Base-by-base conservation (phyloP, 2,329 filamentous ascomycete genomes). In the Colletotrichum lupini region DNA sequence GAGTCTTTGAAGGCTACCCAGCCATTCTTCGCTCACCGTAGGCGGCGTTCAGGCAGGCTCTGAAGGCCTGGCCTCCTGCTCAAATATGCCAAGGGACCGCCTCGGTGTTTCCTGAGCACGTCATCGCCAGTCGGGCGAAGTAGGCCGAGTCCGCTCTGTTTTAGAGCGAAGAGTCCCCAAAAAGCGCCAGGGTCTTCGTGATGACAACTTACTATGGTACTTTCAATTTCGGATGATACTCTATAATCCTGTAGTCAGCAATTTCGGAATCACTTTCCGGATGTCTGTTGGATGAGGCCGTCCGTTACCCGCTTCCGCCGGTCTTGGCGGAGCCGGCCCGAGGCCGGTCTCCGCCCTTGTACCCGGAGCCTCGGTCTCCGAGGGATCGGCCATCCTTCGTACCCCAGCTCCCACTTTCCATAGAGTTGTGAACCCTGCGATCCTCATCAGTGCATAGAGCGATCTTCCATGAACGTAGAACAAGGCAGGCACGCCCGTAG, bases 81-180 rank as follows among this genome's bases (percentile, higher is more conserved):
- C 2, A 59, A 37, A 53, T 64, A 53, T 55, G 67, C 67, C 30
- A 65, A 59, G 60, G 65, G 60, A n/a, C 67, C 60, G 67, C 9
- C 52, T 57, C 8, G 52, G 52, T 58, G 16, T 14, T 46, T 26
- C 28, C 53, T 55, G 61, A 70, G 67, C 67, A 70, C 61, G 67
- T 65, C 67, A 70, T 70, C 61, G 61, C 61, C 55, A 59, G 42
- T 55, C 53, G 55, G 58, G 49, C n/a, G 46, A 68, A 52, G 7
- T 11, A 35, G 49, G 32, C 14, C 46, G 46, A 46, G 46, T 22
- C 6, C 11, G n/a, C 37, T 30, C 24, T 62, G 32, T 63, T 63
- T 32, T 24, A 32, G 61, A 26, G 55, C 37, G 19, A 70, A 57
- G 42, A 9, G 16, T 24, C 24, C 55, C 55, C 6, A n/a, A 59